Evolutionary conservation across 495 filamentous ascomycete genomes (phyloP), one percentile per base, ranked within the genome.

Genomic region (Evernia prunastri): DNA sequence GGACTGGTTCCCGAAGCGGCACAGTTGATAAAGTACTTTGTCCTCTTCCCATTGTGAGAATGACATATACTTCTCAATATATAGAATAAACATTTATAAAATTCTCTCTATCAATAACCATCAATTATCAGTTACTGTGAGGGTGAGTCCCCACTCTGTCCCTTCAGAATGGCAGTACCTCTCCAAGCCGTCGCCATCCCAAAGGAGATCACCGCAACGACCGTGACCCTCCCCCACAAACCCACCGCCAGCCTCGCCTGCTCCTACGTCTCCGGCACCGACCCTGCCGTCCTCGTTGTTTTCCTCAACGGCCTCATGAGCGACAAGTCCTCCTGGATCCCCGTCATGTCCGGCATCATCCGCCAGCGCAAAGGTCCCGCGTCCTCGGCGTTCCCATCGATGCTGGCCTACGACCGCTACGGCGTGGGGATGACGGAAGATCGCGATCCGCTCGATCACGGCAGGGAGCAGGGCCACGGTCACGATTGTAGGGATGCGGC

Each of bases 401-500:
- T 86, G 35, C 78, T 89, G 5, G 78, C 78, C 54, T 88, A 87
- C 67, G 86, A 89, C 73, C 83, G 86, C 45, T 87, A 78, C 67
- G 84, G 86, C 36, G 84, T 88, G 69, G 85, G 84, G 7, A 68
- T 78, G 56, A 84, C 83, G 3, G 74, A 70, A 23, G 78, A 80
- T 58, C 75, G 72, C 4, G 84, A 88, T 69, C 85, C 86, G 0
- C 54, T 71, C 8, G 82, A 87, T 59, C 66, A 69, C 10, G 71
- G 70, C 13, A 71, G 64, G 31, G 75, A 77, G 45, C 73, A 73
- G 10, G 74, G 76, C 23, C 77, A 82, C 71, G 81, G 78, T 25
- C 86, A 87, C 70, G 80, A 84, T 63, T 74, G 77, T 29, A 61
- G 69, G 7, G 74, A 78, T 36, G 77, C 77, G 2, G 75, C 81